phyloP scores from a whole-genome alignment of 441 rosid species.

The Populus hybrid region DNA sequence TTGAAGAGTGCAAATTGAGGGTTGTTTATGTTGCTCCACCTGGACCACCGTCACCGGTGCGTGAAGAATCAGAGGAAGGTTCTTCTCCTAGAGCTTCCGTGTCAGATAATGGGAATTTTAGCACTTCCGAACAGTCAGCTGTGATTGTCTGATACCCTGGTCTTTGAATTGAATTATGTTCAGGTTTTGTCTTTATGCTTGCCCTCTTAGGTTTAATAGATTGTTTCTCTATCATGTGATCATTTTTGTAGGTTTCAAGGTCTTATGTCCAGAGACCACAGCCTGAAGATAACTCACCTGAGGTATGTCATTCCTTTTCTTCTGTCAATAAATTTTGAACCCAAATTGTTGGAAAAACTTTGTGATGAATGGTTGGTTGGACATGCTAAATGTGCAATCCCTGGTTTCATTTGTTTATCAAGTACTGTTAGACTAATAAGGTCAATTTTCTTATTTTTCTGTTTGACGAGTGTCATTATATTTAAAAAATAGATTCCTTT shows the following conservation, averaged over 20 bases:
- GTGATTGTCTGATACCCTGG: constrained; percentile 20
- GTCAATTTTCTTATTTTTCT: not conserved
- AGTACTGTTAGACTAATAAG: not conserved
- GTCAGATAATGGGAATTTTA: constrained; percentile 43
- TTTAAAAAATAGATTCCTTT: not conserved
- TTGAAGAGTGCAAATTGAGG: constrained; percentile 78
- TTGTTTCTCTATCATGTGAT: constrained; percentile 6
- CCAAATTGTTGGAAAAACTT: not conserved
- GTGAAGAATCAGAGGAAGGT: constrained; percentile 86
- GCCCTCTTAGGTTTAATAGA: constrained; percentile 1
- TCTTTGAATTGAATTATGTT: not conserved
- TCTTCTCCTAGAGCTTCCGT: constrained; percentile 58
- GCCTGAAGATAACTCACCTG: constrained; percentile 47
- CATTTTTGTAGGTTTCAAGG: constrained; percentile 47
- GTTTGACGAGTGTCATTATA: not conserved
- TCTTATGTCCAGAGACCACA: constrained; percentile 41
- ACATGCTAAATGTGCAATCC: not conserved
- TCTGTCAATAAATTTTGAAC: not conserved
- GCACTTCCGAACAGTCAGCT: constrained; percentile 21
- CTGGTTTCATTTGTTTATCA: not conserved
- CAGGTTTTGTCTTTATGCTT: not conserved
- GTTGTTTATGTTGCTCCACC: constrained; percentile 73
- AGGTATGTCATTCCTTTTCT: constrained; percentile 36
- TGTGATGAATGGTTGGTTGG: not conserved
- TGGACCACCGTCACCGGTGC: constrained; percentile 76